Base-by-base conservation (phyloP, 2,329 filamentous ascomycete species). In the Aspergillus sp. region DNA sequence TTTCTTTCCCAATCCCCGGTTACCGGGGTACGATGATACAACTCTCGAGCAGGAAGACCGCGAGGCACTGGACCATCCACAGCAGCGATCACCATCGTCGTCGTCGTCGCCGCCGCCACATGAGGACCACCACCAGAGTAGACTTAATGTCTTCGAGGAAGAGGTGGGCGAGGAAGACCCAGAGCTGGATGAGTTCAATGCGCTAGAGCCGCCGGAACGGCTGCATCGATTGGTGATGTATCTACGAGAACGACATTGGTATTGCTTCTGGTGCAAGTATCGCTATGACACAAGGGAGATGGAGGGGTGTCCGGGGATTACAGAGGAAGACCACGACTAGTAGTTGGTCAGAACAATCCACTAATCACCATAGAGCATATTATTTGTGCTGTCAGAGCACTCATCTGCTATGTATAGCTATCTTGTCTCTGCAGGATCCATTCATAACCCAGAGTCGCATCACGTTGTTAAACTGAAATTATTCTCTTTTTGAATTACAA, bases 241-340 rank as follows among this genome's bases (percentile, higher is more conserved):
- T 66, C 66, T 98, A 45, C 78, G 93, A 34, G 73, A 81, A 42
- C 78, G 78, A 60, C 80, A 88, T 60, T 69, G 75, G 40, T 98
- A 98, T 64, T 98, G 93, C 70, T 95, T 96, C 64, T 98, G 90
- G 86, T 98, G 93, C 69, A 97, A 96, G 65, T 85, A 78, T 66
- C 73, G 74, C 44, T 98, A 96, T 64, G 78, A 82, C 30, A 63
- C 64, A 12, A 55, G 57, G 0, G 82, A 88, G 59, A 83, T 96
- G 84, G 88, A 93, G 8, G 90, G 87, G 0, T 98, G 93, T 73
- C 91, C 93, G 0, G 93, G 93, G 1, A 47, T 83, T 33, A 86
- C 82, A 0, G 93, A 96, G 67, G 89, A 95, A 60, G 90, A 96
- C 58, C 80, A 83, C 61, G 80, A 80, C 56, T 83, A 63, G 79